These are phyloP conservation scores for Phytophthora idaei DNA, from an alignment of 352 stramenopile genomes.

Conservation along the genomic window DNA sequence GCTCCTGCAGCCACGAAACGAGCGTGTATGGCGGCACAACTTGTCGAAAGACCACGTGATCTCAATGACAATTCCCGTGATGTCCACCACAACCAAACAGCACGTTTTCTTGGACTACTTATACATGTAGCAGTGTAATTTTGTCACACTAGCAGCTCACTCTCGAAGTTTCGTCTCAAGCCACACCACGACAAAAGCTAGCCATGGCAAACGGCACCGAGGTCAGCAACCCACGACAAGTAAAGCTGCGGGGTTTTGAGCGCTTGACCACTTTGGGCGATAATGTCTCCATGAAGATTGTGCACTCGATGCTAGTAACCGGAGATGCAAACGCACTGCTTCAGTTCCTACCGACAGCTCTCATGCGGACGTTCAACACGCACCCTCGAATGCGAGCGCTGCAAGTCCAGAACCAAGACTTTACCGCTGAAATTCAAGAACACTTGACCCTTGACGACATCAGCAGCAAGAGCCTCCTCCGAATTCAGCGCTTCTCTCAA, in stretches of 20 bases:
- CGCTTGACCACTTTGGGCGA: conserved; percentile 36
- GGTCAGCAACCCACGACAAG: neutral
- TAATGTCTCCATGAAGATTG: conserved; percentile 34
- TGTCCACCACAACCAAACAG: neutral
- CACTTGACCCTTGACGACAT: conserved; percentile 28
- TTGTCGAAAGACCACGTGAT: conserved; percentile 12
- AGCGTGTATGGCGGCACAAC: conserved; percentile 8
- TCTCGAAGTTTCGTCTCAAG: conserved; percentile 9
- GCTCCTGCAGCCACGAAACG: conserved; percentile 1
- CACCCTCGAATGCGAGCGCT: conserved; percentile 47
- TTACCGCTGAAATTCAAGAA: conserved; percentile 39
- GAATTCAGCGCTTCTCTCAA: conserved; percentile 12
- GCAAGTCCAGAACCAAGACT: conserved; percentile 35
- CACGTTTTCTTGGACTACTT: neutral
- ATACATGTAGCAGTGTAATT: neutral
- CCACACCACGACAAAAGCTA: neutral
- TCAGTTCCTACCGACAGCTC: conserved; percentile 25
- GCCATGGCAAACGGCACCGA: neutral
- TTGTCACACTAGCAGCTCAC: conserved; percentile 1
- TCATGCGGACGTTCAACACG: conserved; percentile 49
- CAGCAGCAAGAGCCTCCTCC: conserved; percentile 11
- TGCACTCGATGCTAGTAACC: conserved; percentile 37
- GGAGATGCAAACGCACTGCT: conserved; percentile 28
- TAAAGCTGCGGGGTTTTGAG: conserved; percentile 42
- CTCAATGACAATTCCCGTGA: conserved; percentile 10